Evolutionary conservation across 495 filamentous ascomycete genomes (phyloP), one percentile per base, ranked within the genome.

Genomic region (Staphylotrichum tortipilum): DNA sequence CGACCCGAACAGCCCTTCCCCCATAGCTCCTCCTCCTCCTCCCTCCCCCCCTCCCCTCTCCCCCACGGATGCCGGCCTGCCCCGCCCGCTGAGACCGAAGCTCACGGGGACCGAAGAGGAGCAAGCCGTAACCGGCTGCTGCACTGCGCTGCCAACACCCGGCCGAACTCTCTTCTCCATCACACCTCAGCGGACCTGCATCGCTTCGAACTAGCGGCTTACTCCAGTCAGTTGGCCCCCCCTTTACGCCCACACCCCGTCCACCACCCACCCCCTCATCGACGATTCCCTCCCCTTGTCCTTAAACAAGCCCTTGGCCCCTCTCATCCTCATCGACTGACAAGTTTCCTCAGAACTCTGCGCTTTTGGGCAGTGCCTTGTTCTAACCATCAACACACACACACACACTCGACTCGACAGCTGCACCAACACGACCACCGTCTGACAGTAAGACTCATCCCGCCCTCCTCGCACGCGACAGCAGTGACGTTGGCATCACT

Each of bases 11-110:
- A n/a, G n/a, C n/a, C n/a, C n/a, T n/a, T n/a, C n/a, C n/a, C n/a
- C n/a, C n/a, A n/a, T n/a, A n/a, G n/a, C n/a, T n/a, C n/a, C n/a
- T n/a, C n/a, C n/a, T n/a, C n/a, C n/a, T n/a, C n/a, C n/a, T n/a
- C n/a, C n/a, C 10, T 12, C 11, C 17, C 48, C 4, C 17, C 14
- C 31, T 23, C 30, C 23, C 11, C 17, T 40, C 2, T 15, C 11
- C 31, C 31, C 30, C 23, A 44, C 38, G 40, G 15, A 12, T 55
- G 22, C 47, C 47, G 36, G 35, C 47, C 2, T 38, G 40, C 41
- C 41, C 48, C 48, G 23, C 48, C 33, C 31, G 31, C 33, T 15
- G 34, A 51, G 24, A 45, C 49, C 49, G 40, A 39, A 43, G 15
- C 33, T 39, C 23, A 33, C 49, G 49, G 24, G 7, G 34, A 31